A percentile compares a stretch with the other conserved stretches of the same genome.
Evolutionary conservation across 805 yeast species (phyloP).

Genomic region (Metschnikowia sp.): DNA sequence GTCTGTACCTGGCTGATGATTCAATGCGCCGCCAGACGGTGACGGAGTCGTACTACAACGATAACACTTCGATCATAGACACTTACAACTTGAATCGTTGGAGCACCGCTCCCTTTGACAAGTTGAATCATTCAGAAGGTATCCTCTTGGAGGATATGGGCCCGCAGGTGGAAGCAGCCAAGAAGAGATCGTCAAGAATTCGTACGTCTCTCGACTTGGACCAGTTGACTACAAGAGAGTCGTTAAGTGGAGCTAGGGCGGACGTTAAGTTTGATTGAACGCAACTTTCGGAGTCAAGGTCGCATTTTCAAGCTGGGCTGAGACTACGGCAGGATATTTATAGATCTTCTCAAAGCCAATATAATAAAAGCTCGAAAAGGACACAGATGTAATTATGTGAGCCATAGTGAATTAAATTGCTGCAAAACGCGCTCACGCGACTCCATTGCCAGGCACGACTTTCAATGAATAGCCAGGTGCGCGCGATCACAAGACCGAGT

Average conservation of each 20-base stretch:
- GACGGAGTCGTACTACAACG: slow-evolving; percentile 31
- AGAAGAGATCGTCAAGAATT: slow-evolving; percentile 19
- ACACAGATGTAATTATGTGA: too few species aligned
- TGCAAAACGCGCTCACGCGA: too few species aligned
- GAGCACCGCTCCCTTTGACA: slow-evolving; percentile 32
- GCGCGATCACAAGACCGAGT: too few species aligned
- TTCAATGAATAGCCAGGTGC: too few species aligned
- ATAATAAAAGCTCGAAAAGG: too few species aligned
- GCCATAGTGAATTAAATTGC: too few species aligned
- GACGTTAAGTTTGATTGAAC: background rate
- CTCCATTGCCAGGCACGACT: too few species aligned
- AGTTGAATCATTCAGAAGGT: slow-evolving; percentile 45
- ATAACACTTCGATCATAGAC: slow-evolving; percentile 35
- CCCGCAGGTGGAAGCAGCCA: slow-evolving; percentile 5
- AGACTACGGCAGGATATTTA: too few species aligned
- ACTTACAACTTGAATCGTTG: slow-evolving; percentile 25
- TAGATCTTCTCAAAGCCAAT: too few species aligned
- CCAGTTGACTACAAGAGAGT: slow-evolving; percentile 33
- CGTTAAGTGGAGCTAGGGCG: slow-evolving; percentile 16
- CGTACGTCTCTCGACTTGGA: slow-evolving; percentile 39
- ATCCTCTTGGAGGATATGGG: slow-evolving; percentile 43
- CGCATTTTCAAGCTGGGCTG: too few species aligned
- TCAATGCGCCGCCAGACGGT: slow-evolving; percentile 21
- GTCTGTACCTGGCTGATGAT: background rate
- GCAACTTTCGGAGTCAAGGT: too few species aligned